Evolutionary conservation across 163 green algal species (phyloP), one percentile per base, ranked within the genome.

Genomic region (Scenedesmus sp.): DNA sequence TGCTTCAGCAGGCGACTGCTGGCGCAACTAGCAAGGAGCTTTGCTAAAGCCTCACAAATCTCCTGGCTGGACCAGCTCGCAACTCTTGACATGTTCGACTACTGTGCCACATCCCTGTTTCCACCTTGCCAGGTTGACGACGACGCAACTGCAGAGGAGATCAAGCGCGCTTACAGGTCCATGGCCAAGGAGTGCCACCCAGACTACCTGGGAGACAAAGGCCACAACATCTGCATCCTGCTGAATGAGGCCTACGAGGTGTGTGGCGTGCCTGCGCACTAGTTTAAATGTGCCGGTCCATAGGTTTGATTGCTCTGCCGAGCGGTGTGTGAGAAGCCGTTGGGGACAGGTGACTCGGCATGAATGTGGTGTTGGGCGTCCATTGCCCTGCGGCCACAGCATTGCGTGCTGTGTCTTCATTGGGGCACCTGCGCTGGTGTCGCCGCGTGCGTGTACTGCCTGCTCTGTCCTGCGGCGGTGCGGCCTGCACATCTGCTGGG

Each of bases 211-310:
- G 96, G 96, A 0, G 94, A 97, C 12, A 84, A 94, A 70, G 97
- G 96, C 9, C 97, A 98, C 87, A 93, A 98, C 81, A 95, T 98
- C 24, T 99, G 97, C 88, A 96, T 99, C 43, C 85, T 99, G 22
- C 91, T 99, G 0, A 99, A 99, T 87, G 97, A 93, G 88, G 90
- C 84, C 3, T 95, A 95, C 56, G 89, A 93, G 53, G 83, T 93
- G 46, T 72, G 94, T 30, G 1, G 16, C 65, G 22, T 78, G 30
- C n/a, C n/a, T n/a, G n/a, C n/a, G n/a, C n/a, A n/a, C n/a, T n/a
- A n/a, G n/a, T n/a, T n/a, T n/a, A n/a, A n/a, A n/a, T n/a, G n/a
- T n/a, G n/a, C n/a, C n/a, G n/a, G n/a, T n/a, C n/a, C n/a, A n/a
- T n/a, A n/a, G n/a, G n/a, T n/a, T n/a, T n/a, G n/a, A n/a, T n/a